Base-by-base conservation (phyloP, 306 rosid genomes). In the Clitoria ternatea region DNA sequence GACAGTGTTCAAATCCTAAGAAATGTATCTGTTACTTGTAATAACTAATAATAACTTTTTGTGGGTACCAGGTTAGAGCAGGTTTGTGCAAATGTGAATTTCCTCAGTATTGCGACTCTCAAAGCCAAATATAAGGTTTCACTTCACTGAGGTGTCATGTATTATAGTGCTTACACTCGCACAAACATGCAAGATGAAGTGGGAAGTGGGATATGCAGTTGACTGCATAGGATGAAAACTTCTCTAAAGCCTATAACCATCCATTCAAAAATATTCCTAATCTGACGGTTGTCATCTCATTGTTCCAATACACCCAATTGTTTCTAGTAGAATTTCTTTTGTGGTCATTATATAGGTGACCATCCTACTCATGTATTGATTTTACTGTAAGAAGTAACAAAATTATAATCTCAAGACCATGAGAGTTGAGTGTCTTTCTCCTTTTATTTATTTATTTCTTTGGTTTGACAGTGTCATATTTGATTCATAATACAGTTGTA, bases 11-110 rank as follows among this genome's bases (percentile, higher is more conserved):
- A 40, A 48, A 47, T 32, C 7, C 14, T 15, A 12, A 44, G 66
- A 29, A 27, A 66, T 27, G 30, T 42, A 45, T 9, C 13, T 6
- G 11, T 49, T 9, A 19, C 11, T 36, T 0, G 13, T 6, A 12
- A 54, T 23, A 62, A 70, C 24, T 35, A 61, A 17, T 61, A 33
- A 22, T 12, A 18, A 15, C 43, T 3, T 12, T 9, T 49, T 72
- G 39, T 60, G 14, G 47, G 26, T 73, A 74, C 71, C 92, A 92
- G 96, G 88, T 87, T 60, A 83, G 92, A 75, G 64, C 77, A 62
- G 88, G 73, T 44, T 81, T 83, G 30, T 92, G 98, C 85, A 75
- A 77, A 35, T 92, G 98, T 74, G 84, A 78, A 59, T 90, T 77
- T 66, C 81, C 86, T 8, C 87, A 75, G 19, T 86, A 81, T 66